Conservation (phyloP, 352 stramenopile genomes). For the Phytophthora citricola region DNA sequence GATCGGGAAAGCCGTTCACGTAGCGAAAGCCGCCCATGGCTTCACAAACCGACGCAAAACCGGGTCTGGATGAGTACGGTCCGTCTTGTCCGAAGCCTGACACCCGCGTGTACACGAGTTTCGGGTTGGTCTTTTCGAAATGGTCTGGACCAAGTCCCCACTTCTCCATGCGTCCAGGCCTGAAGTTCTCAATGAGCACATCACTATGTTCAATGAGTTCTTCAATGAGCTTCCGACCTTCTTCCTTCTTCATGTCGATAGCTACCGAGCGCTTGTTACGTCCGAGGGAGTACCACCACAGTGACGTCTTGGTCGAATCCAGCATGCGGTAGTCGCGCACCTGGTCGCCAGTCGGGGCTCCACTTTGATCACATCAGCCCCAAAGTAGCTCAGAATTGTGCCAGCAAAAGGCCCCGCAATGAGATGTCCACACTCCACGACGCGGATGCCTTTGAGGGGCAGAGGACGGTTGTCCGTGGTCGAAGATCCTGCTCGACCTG, state of each 20-base stretch:
- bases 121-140: conserved; percentile 79
- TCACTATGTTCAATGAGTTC: conserved; percentile 81
- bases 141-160: conserved; percentile 81
- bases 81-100: conserved; percentile 87
- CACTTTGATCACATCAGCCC: conserved; percentile 92
- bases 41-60: conserved; percentile 89
- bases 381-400: conserved; percentile 90
- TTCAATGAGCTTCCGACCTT: conserved; percentile 68
- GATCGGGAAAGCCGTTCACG: conserved; percentile 87
- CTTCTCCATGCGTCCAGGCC: conserved; percentile 87
- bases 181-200: conserved; percentile 92
- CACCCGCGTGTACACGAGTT: conserved; percentile 85
- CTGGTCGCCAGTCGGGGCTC: conserved; percentile 88
- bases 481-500: conserved; percentile 14
- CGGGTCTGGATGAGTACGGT: conserved; percentile 77
- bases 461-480: conserved; percentile 35
- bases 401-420: conserved; percentile 83
- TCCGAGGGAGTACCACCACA: conserved; percentile 91
- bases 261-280: conserved; percentile 89
- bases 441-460: conserved; percentile 74
- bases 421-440: conserved; percentile 83
- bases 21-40: conserved; percentile 89
- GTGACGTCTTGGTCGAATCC: conserved; percentile 74
- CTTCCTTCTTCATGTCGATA: conserved; percentile 80
- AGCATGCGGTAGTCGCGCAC: conserved; percentile 82